Evolutionary conservation across 306 rosid species (phyloP).

Genomic region (Arachis hypogaea): DNA sequence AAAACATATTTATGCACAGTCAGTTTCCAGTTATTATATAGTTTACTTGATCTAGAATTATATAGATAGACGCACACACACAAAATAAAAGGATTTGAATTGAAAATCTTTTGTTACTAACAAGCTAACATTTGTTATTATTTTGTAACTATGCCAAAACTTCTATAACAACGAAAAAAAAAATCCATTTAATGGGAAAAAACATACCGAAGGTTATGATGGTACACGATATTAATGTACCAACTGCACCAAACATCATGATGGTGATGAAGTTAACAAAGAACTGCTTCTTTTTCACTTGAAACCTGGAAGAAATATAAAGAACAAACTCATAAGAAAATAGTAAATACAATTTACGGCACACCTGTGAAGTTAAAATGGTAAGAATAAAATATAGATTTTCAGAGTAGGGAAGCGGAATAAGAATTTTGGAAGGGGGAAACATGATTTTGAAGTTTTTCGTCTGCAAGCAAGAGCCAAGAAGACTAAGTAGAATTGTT

Average conservation of each 20-base stretch:
- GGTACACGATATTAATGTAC: constrained; percentile 80
- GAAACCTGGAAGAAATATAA: constrained; percentile 75
- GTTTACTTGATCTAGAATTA: not conserved
- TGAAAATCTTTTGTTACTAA: constrained; percentile 12
- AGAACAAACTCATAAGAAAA: constrained; percentile 35
- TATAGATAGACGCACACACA: not conserved
- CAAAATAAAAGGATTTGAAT: not conserved
- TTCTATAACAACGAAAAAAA: constrained; percentile 11
- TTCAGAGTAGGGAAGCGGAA: not conserved
- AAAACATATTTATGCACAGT: not conserved
- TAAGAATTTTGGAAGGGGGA: not conserved
- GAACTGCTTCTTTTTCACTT: constrained; percentile 99
- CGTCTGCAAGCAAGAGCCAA: constrained; percentile 23
- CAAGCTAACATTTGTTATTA: not conserved
- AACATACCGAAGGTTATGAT: constrained; percentile 77
- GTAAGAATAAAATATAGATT: constrained; percentile 2
- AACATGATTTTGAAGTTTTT: not conserved
- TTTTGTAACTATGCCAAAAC: constrained; percentile 11
- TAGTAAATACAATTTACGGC: constrained; percentile 15
- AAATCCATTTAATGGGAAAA: constrained; percentile 34
- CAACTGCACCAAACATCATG: constrained; percentile 89
- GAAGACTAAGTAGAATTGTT: not conserved
- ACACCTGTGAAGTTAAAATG: not conserved
- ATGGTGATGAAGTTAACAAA: constrained; percentile 89
- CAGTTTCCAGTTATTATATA: not conserved